These are phyloP conservation scores for Metschnikowia gruessii DNA, from an alignment of 805 yeast species.

Conservation along the genomic window DNA sequence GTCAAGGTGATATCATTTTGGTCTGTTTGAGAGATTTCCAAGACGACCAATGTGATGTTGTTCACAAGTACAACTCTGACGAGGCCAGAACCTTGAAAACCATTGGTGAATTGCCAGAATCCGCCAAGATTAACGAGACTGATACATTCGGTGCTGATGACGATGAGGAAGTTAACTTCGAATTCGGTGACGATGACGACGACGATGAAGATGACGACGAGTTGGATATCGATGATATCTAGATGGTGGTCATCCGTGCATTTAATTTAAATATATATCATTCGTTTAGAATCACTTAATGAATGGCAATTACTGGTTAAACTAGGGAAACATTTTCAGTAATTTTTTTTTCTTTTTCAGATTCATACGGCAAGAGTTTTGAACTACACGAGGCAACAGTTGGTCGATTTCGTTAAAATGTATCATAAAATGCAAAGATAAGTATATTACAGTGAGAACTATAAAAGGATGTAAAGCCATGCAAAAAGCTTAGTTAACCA, in stretches of 20 bases:
- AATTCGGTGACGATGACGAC: constrained; percentile 90
- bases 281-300: constrained; percentile 2
- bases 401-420: neutral
- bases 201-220: constrained; percentile 69
- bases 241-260: constrained; percentile 19
- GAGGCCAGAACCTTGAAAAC: constrained; percentile 96
- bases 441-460: constrained; percentile 14
- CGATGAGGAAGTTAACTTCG: constrained; percentile 96
- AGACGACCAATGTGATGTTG: constrained; percentile 97
- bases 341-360: neutral
- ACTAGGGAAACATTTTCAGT: too few relatives aligned
- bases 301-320: neutral
- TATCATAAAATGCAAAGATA: constrained; percentile 10
- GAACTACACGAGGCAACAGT: neutral
- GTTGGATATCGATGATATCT: constrained; percentile 94
- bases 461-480: constrained; percentile 5
- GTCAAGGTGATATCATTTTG: constrained; percentile 95
- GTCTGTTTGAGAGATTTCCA: constrained; percentile 98
- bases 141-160: constrained; percentile 96
- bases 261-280: constrained; percentile 1
- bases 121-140: constrained; percentile 95
- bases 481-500: constrained; percentile 77
- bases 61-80: constrained; percentile 93
- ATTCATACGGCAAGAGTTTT: too few relatives aligned
- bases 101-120: constrained; percentile 96